phyloP scores from a whole-genome alignment of 768 basidiomycete species.

The Psilocybe cubensis region DNA sequence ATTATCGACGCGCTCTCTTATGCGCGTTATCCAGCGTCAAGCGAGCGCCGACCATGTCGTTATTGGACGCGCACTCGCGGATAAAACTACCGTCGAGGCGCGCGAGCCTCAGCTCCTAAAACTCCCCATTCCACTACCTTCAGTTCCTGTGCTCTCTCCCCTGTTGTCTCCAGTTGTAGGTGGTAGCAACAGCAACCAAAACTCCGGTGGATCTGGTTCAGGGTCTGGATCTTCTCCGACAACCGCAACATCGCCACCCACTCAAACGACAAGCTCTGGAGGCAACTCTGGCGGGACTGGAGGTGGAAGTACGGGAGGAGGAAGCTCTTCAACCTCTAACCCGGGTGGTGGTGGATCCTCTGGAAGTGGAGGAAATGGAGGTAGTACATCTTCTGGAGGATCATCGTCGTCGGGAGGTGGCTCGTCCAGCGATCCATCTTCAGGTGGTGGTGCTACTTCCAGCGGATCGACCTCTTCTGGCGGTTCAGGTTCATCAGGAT shows the following conservation, averaged over 20 bases:
- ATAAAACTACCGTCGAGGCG: conserved; percentile 30
- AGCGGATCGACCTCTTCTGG: neutral
- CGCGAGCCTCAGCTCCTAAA: conserved; percentile 44
- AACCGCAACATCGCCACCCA: conserved; percentile 15
- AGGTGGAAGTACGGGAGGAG: conserved; percentile 12
- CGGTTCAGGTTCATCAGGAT: neutral
- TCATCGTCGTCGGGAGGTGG: neutral
- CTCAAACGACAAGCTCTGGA: conserved; percentile 17
- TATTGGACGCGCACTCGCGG: conserved; percentile 17
- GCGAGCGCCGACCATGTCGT: conserved; percentile 7
- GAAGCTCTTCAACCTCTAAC: conserved; percentile 5
- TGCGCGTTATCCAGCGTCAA: conserved; percentile 13
- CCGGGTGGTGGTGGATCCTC: neutral
- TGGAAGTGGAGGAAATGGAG: conserved; percentile 2
- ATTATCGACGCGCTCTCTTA: conserved; percentile 3
- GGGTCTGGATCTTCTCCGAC: conserved; percentile 10
- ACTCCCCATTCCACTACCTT: conserved; percentile 40
- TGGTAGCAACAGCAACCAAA: conserved; percentile 20
- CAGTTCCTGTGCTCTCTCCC: conserved; percentile 43
- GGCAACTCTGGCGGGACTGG: conserved; percentile 13
- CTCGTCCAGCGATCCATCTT: neutral
- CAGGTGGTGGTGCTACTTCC: neutral
- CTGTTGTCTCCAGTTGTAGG: conserved; percentile 38
- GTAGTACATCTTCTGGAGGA: conserved; percentile 5
- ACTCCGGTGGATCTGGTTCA: neutral